phyloP scores from a whole-genome alignment of 345 rosid species.

The Psidium friedrichsthalianum region DNA sequence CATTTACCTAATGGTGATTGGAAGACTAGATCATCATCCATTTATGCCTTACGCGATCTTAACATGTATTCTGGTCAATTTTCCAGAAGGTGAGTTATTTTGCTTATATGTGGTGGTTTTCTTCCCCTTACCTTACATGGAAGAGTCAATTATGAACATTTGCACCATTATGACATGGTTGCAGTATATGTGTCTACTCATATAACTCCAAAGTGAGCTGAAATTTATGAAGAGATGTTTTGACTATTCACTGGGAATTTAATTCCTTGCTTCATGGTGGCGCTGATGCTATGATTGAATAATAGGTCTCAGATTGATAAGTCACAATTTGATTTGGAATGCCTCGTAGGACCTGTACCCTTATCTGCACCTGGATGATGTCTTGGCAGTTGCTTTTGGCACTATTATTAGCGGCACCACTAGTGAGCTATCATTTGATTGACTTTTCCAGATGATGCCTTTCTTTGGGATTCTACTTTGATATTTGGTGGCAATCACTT shows the following conservation, averaged over 20 bases:
- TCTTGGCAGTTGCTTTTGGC: neutral
- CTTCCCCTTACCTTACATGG: neutral
- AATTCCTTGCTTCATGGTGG: neutral
- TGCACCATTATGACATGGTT: neutral
- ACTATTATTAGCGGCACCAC: neutral
- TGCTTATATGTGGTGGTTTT: neutral
- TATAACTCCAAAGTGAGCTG: neutral
- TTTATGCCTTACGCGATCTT: constrained; percentile 9
- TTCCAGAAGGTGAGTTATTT: constrained; percentile 21
- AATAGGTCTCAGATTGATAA: neutral
- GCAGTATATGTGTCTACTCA: neutral
- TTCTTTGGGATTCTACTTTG: neutral
- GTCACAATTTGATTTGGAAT: neutral
- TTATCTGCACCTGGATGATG: neutral
- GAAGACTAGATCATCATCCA: constrained; percentile 15
- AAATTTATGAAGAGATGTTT: neutral
- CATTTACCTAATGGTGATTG: constrained; percentile 3
- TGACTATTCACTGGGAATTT: neutral
- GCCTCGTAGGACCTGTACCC: neutral
- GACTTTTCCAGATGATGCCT: neutral
- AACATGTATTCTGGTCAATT: constrained; percentile 1
- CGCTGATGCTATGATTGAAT: neutral
- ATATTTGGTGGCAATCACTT: neutral
- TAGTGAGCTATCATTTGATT: neutral
- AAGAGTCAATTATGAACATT: neutral